Conservation (phyloP, 441 rosid species). For the Corymbia calophylla region DNA sequence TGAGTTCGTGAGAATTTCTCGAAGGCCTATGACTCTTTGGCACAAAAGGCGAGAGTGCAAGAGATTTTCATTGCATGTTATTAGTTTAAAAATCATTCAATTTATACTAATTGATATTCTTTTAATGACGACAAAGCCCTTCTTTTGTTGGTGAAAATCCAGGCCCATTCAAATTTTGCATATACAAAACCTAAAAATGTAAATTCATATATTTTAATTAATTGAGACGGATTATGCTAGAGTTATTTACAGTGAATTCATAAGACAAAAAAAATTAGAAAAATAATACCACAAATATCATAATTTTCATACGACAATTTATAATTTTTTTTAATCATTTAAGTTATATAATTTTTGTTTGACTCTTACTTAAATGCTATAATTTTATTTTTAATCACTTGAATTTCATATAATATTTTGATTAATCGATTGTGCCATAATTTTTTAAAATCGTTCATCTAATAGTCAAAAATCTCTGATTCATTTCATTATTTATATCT, state of each 20-base stretch:
- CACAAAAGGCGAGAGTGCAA: background rate
- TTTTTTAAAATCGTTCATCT: rapidly evolving
- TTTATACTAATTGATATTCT: background rate
- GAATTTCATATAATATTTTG: too few relatives aligned
- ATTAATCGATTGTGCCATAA: rapidly evolving
- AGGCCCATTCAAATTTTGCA: background rate
- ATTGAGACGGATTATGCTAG: too few relatives aligned
- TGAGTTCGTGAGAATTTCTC: too few relatives aligned
- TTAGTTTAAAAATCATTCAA: background rate
- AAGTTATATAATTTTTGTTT: rapidly evolving
- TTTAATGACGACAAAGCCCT: background rate
- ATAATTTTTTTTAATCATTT: too few relatives aligned
- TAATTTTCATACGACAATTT: too few relatives aligned
- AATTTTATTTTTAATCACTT: too few relatives aligned
- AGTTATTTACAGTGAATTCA: too few relatives aligned
- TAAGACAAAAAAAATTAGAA: too few relatives aligned
- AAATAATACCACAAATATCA: rapidly evolving
- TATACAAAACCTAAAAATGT: background rate
- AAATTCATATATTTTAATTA: background rate
- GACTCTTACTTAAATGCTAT: rapidly evolving
- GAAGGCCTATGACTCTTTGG: background rate
- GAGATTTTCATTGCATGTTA: background rate
- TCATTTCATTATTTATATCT: background rate
- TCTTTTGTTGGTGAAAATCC: background rate
- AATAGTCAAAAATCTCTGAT: rapidly evolving